phyloP scores from a whole-genome alignment of 305 asterid species.

The Plantago rigida region DNA sequence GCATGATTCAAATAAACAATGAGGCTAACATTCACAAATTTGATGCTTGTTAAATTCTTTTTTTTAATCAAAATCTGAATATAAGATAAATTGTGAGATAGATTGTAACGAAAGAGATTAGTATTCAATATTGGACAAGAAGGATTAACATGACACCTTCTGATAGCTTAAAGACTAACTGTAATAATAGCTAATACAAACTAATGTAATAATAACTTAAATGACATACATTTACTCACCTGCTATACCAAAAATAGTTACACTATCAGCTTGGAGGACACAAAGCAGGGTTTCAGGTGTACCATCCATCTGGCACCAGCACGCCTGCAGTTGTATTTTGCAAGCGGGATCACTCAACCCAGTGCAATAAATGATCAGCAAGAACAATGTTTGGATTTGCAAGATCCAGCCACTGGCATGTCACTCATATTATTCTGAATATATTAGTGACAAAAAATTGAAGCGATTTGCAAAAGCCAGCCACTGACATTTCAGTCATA shows the following conservation, averaged over 20 bases:
- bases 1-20: slow-evolving; percentile 15
- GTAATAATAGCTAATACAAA: background rate
- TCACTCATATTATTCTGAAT: too few species aligned
- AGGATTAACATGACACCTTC: slow-evolving; percentile 12
- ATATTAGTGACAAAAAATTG: too few species aligned
- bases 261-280: slow-evolving; percentile 63
- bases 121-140: slow-evolving; percentile 18
- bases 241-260: slow-evolving; percentile 58
- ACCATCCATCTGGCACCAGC: slow-evolving; percentile 89
- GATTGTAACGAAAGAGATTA: slow-evolving; percentile 10
- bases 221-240: slow-evolving; percentile 36
- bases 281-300: slow-evolving; percentile 61
- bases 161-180: slow-evolving; percentile 10
- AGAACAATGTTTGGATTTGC: slow-evolving; percentile 8
- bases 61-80: background rate
- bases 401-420: too few species aligned
- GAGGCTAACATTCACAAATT: slow-evolving; percentile 3
- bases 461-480: too few species aligned
- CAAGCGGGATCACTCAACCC: slow-evolving; percentile 18
- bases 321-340: slow-evolving; percentile 44
- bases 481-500: too few species aligned
- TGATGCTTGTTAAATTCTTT: background rate
- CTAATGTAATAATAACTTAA: background rate
- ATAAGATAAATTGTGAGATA: slow-evolving; percentile 7
- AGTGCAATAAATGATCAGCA: slow-evolving; percentile 13